Conservation (phyloP, 1,139 yeast species). For the Geotrichum reessii region DNA sequence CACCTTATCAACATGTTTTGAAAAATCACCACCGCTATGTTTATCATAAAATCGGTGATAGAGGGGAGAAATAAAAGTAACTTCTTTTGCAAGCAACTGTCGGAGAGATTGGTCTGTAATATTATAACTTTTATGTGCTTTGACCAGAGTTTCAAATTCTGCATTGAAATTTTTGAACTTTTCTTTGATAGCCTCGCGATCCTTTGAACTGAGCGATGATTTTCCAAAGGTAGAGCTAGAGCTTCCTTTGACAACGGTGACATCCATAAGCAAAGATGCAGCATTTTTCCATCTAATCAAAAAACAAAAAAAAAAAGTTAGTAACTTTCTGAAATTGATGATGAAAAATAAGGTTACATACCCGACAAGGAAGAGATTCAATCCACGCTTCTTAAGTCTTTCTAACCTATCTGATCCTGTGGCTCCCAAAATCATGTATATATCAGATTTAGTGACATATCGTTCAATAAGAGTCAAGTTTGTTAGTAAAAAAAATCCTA, state of each 20-base stretch:
- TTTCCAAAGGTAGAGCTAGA: conserved; percentile 17
- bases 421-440: conserved; percentile 54
- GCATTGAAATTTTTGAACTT: conserved; percentile 75
- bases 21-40: conserved; percentile 62
- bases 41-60: conserved; percentile 79
- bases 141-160: conserved; percentile 70
- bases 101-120: conserved; percentile 64
- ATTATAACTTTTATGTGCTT: conserved; percentile 56
- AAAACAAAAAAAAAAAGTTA: conserved; percentile 3
- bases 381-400: conserved; percentile 64
- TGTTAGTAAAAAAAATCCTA: conserved; percentile 67
- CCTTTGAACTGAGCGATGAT: conserved; percentile 44
- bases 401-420: conserved; percentile 62
- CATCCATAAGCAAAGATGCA: conserved; percentile 62
- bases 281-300: conserved; percentile 58
- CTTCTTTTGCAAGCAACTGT: conserved; percentile 56
- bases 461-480: conserved; percentile 73
- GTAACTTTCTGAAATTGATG: neutral
- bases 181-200: conserved; percentile 79
- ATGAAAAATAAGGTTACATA: neutral
- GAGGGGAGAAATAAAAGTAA: conserved; percentile 70
- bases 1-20: conserved; percentile 58
- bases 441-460: conserved; percentile 55
- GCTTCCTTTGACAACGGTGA: conserved; percentile 30
- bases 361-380: conserved; percentile 69